A percentile compares a stretch with the other conserved stretches of the same genome.
Conservation (phyloP, 176 grass and related monocot genomes). For the Oryza rufipogon region DNA sequence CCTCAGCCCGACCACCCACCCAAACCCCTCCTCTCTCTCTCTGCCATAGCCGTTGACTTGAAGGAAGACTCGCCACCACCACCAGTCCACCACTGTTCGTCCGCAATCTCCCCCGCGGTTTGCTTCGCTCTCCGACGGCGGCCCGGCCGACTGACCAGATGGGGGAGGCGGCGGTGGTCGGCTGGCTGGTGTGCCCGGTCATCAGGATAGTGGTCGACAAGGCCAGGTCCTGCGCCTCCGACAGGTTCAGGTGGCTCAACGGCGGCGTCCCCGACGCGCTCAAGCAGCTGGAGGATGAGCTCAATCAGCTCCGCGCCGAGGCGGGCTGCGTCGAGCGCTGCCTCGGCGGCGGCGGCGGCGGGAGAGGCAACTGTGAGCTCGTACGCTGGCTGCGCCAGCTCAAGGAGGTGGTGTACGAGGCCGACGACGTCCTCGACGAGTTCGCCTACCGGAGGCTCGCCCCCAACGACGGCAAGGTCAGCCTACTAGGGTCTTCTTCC, state of each 20-base stretch:
- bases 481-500: neutral
- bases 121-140: neutral
- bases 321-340: constrained; percentile 23
- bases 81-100: neutral
- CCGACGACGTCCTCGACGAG: constrained; percentile 52
- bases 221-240: constrained; percentile 30
- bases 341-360: neutral
- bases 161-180: constrained; percentile 36
- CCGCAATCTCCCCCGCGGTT: neutral
- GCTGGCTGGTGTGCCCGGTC: constrained; percentile 47
- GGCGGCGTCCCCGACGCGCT: constrained; percentile 29
- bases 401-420: constrained; percentile 49
- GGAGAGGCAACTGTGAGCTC: neutral
- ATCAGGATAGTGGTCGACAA: constrained; percentile 49
- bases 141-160: constrained; percentile 10
- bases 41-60: neutral
- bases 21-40: neutral
- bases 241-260: constrained; percentile 26
- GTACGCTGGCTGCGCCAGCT: constrained; percentile 42
- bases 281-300: neutral
- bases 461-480: constrained; percentile 6
- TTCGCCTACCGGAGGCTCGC: constrained; percentile 22
- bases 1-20: neutral
- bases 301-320: constrained; percentile 13
- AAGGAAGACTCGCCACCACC: neutral